These are phyloP conservation scores for Pleurotus eryngii DNA, from an alignment of 768 basidiomycete species.

Conservation along the genomic window DNA sequence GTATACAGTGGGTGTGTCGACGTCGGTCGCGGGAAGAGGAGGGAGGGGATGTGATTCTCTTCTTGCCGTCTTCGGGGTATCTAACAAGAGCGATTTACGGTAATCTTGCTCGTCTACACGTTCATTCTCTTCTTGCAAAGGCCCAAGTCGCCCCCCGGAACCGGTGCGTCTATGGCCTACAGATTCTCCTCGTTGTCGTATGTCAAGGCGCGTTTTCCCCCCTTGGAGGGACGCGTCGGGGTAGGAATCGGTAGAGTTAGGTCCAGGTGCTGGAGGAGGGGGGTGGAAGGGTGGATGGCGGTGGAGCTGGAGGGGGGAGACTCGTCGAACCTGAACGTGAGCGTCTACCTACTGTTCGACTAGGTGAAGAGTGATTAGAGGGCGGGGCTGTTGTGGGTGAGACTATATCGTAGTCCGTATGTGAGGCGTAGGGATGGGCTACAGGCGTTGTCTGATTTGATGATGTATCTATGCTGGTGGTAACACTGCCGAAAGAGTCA, in stretches of 20 bases:
- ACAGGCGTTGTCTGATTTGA: constrained; percentile 19
- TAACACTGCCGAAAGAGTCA: constrained; percentile 26
- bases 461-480: constrained; percentile 20
- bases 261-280: constrained; percentile 57
- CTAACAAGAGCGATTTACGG: constrained; percentile 30
- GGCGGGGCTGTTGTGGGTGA: constrained; percentile 20
- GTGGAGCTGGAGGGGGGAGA: constrained; percentile 64
- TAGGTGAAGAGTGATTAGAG: constrained; percentile 23
- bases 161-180: constrained; percentile 51
- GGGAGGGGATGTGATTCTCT: constrained; percentile 66
- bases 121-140: constrained; percentile 59
- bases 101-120: constrained; percentile 29
- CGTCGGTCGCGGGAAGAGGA: constrained; percentile 45
- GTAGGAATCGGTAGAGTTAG: constrained; percentile 23
- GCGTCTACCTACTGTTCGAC: constrained; percentile 33
- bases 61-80: constrained; percentile 39
- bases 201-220: constrained; percentile 25
- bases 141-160: constrained; percentile 53
- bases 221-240: constrained; percentile 26
- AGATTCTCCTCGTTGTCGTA: constrained; percentile 46
- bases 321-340: constrained; percentile 47
- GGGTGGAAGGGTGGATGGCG: constrained; percentile 45
- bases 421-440: constrained; percentile 51
- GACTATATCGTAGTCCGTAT: constrained; percentile 34
- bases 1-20: constrained; percentile 24